A percentile compares a stretch with the other conserved stretches of the same genome.
phyloP scores from a whole-genome alignment of 257 asterid species.

The Solanum gracilifrons region DNA sequence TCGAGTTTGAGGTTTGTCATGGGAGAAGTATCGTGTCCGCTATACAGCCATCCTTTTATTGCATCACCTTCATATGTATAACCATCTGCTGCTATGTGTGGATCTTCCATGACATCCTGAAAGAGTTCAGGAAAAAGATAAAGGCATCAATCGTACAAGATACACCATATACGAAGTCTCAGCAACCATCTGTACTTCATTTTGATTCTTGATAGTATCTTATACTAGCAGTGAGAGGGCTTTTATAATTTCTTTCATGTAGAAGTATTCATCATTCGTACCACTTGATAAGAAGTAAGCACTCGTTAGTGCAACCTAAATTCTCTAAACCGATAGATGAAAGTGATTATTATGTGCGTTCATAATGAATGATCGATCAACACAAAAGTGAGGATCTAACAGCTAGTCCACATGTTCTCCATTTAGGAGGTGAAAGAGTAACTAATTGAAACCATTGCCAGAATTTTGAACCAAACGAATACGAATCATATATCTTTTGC shows the following conservation, averaged over 20 bases:
- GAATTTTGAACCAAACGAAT: not conserved
- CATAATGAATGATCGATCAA: not conserved
- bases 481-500: not conserved
- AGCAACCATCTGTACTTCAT: not conserved
- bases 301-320: not conserved
- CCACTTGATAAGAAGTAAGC: not conserved
- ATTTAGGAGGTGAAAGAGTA: not conserved
- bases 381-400: not conserved
- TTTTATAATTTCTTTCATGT: not conserved
- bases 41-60: conserved; percentile 73
- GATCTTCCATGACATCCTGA: conserved; percentile 94
- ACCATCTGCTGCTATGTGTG: conserved; percentile 86
- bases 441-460: not conserved
- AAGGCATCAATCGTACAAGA: not conserved
- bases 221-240: not conserved
- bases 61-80: conserved; percentile 91
- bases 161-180: not conserved
- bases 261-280: not conserved
- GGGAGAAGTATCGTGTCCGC: conserved; percentile 86
- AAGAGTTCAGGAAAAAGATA: not conserved
- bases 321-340: not conserved
- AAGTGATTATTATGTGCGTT: not conserved
- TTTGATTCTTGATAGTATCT: not conserved
- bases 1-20: conserved; percentile 85
- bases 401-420: not conserved